These are phyloP conservation scores for Skeletonema tropicum DNA, from an alignment of 108 stramenopile species.

Conservation along the genomic window DNA sequence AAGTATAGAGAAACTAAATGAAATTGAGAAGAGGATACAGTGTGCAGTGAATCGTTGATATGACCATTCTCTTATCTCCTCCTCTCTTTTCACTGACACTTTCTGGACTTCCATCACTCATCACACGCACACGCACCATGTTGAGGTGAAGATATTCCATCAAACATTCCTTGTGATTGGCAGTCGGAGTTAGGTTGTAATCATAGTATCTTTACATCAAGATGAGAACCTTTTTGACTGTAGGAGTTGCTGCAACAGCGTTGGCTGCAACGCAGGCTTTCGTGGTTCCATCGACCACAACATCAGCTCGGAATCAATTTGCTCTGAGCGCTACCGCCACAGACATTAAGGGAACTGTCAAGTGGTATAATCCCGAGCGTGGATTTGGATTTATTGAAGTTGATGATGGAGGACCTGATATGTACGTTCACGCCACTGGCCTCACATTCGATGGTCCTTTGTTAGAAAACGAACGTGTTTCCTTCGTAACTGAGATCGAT, in stretches of 20 bases:
- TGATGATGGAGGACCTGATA: slow-evolving; percentile 47
- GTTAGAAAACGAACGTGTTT: slow-evolving; percentile 29
- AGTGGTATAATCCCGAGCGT: slow-evolving; percentile 41
- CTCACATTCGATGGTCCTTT: slow-evolving; percentile 22
- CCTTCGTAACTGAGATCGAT: slow-evolving; percentile 33
- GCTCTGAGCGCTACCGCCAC: slow-evolving; percentile 10
- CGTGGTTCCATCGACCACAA: slow-evolving; percentile 1
- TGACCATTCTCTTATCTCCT: neutral
- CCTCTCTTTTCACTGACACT: no score
- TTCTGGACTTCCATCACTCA: no score
- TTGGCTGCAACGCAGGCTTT: neutral
- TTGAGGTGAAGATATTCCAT: no score
- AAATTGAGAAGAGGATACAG: neutral
- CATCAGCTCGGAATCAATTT: slow-evolving; percentile 1
- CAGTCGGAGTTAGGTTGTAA: no score
- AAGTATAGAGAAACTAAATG: neutral
- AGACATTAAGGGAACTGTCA: slow-evolving; percentile 39
- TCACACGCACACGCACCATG: no score
- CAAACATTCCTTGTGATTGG: no score
- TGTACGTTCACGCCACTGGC: slow-evolving; percentile 51
- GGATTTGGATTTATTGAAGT: slow-evolving; percentile 50
- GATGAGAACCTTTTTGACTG: neutral
- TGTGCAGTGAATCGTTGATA: no score
- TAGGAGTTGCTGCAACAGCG: neutral
- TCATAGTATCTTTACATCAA: no score